Evolutionary conservation across 2,329 filamentous ascomycete genomes (phyloP).

Genomic region (Geosmithia putterillii): DNA sequence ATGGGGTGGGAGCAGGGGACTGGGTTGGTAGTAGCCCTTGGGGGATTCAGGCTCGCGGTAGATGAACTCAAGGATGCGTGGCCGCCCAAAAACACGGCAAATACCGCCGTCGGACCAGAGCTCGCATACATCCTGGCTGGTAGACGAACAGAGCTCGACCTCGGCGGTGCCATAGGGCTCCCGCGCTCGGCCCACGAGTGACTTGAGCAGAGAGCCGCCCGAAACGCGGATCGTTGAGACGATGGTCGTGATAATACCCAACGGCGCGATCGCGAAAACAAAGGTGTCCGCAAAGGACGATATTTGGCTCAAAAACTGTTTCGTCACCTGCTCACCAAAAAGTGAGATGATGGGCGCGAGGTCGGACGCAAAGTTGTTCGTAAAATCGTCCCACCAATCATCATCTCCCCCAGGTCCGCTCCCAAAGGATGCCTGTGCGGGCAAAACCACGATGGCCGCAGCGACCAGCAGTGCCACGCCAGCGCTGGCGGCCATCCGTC

Average conservation of each 20-base stretch:
- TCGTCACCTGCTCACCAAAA: conserved; percentile 24
- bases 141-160: conserved; percentile 26
- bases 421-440: not conserved
- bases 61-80: conserved; percentile 18
- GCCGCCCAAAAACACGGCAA: conserved; percentile 17
- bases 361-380: conserved; percentile 21
- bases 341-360: conserved; percentile 19
- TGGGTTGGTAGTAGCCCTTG: not conserved
- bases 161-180: conserved; percentile 20
- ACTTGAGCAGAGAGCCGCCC: conserved; percentile 15
- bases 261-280: conserved; percentile 19
- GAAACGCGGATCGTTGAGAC: conserved; percentile 17
- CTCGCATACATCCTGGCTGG: conserved; percentile 24
- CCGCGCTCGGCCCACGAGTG: conserved; percentile 24
- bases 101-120: conserved; percentile 19
- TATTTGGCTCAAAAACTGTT: conserved; percentile 23
- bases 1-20: not conserved
- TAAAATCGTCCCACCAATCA: conserved; percentile 10
- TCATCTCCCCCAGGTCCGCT: not conserved
- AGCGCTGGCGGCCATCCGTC: conserved; percentile 6
- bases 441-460: not conserved
- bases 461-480: not conserved
- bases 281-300: conserved; percentile 15
- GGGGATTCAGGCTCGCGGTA: conserved; percentile 1
- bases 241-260: conserved; percentile 26